Conservation (phyloP, 2,329 filamentous ascomycete genomes). For the Alternaria arborescens region DNA sequence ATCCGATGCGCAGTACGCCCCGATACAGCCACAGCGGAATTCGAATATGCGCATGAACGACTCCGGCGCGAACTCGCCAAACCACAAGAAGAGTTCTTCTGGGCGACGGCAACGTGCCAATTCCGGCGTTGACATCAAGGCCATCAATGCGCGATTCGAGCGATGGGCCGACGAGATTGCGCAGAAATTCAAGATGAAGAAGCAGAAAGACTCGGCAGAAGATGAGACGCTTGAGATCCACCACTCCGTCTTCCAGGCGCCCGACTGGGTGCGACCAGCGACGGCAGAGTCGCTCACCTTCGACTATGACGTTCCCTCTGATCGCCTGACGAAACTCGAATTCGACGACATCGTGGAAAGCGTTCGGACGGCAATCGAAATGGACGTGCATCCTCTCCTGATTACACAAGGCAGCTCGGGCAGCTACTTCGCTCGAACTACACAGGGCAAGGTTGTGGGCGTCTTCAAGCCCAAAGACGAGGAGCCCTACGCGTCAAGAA, state of each 20-base stretch:
- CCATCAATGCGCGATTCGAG: constrained; percentile 94
- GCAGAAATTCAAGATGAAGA: constrained; percentile 89
- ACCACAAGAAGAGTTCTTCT: constrained; percentile 30
- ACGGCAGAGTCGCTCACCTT: constrained; percentile 76
- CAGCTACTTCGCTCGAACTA: constrained; percentile 95
- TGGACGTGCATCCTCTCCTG: constrained; percentile 92
- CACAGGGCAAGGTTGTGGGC: constrained; percentile 90
- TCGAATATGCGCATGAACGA: constrained; percentile 55
- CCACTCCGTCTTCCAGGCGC: constrained; percentile 94
- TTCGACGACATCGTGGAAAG: constrained; percentile 91
- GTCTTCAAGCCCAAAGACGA: constrained; percentile 99
- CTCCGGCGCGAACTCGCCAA: constrained; percentile 46
- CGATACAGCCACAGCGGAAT: constrained; percentile 56
- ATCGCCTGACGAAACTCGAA: constrained; percentile 76
- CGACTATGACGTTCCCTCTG: constrained; percentile 63
- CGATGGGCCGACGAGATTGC: constrained; percentile 98
- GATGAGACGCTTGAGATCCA: constrained; percentile 94
- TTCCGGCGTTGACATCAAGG: constrained; percentile 95
- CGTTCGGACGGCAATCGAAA: constrained; percentile 86
- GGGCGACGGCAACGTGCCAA: constrained; percentile 71
- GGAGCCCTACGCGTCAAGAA: constrained; percentile 94
- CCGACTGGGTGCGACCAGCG: constrained; percentile 83
- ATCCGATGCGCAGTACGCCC: constrained; percentile 55
- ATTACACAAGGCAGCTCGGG: constrained; percentile 97
- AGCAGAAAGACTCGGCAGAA: constrained; percentile 74